Evolutionary conservation across 1,284 basidiomycete genomes (phyloP).

Genomic region (Ustilago xerochloae): DNA sequence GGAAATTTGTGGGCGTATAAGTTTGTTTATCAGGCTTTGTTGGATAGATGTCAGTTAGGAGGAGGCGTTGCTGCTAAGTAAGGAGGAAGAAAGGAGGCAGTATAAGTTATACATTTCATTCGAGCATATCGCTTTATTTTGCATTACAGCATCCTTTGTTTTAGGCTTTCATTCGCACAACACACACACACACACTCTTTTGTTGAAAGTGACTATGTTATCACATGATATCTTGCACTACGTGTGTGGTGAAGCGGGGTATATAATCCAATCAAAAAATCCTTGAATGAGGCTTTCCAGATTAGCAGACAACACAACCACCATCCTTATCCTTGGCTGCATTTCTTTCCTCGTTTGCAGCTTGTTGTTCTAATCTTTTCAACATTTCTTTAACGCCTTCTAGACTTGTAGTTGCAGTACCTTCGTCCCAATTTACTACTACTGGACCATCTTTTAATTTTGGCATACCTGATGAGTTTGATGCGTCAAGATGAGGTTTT

Average conservation of each 20-base stretch:
- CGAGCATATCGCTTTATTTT: not conserved
- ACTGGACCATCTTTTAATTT: slow-evolving; percentile 45
- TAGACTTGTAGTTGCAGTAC: slow-evolving; percentile 21
- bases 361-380: slow-evolving; percentile 1
- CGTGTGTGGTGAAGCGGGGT: too few relatives aligned
- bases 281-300: too few relatives aligned
- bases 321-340: not conserved
- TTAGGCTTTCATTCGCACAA: not conserved
- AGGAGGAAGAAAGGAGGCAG: too few relatives aligned
- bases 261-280: too few relatives aligned
- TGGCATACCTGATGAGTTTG: slow-evolving; percentile 3
- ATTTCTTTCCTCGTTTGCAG: not conserved
- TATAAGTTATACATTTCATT: too few relatives aligned
- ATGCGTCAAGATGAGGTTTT: slow-evolving; percentile 5
- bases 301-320: slow-evolving; percentile 22
- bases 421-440: slow-evolving; percentile 47
- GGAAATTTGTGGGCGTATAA: slow-evolving; percentile 66
- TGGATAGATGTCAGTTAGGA: slow-evolving; percentile 55
- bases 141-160: not conserved
- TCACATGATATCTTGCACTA: not conserved
- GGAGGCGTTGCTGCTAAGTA: too few relatives aligned
- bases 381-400: slow-evolving; percentile 39
- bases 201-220: too few relatives aligned
- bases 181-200: slow-evolving; percentile 3
- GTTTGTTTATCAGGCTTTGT: slow-evolving; percentile 64